Base-by-base conservation (phyloP, 129 eudicot genomes). In the Glebionis coronaria region DNA sequence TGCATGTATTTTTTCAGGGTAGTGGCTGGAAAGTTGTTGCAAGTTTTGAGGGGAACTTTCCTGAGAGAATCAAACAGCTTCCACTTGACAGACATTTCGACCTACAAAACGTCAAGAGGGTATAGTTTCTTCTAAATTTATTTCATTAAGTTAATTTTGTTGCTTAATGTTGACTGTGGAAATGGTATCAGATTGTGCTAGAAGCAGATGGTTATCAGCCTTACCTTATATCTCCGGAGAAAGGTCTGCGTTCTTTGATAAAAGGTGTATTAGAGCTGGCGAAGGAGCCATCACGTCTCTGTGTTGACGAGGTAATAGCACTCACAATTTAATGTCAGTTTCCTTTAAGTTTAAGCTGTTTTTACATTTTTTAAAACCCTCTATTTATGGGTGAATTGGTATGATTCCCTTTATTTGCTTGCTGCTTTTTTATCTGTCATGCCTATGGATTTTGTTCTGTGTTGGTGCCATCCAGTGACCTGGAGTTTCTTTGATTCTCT, bases 121-220 rank as follows among this genome's bases (percentile, higher is more conserved):
- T 93, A 80, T 42, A 67, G 51, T 21, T 53, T 72, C 53, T 12
- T 45, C 54, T 44, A 23, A 28, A 14, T 67, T 38, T 23, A 31
- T 31, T 71, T 46, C 12, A 56, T 11, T 61, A 13, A 52, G 35
- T 47, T 18, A 23, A 69, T 54, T 47, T 42, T 14, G 12, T 23
- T 57, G 23, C 52, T 15, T 20, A 27, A 13, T 38, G 44, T 46
- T 83, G 79, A 67, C 59, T 61, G 44, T 27, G 71, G 62, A 60
- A 23, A 65, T 77, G 67, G 65, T 63, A 31, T 63, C 93, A 94
- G 99, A 81, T 94, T 75, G 99, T 94, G 58, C 85, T 94, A 19
- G 99, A 94, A 83, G 99, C 99, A 70, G 99, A 94, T 80, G 99
- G 99, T 77, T 94, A 94, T 83, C 99, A 94, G 61, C 99, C 99